Base-by-base conservation (phyloP, 176 grass and related monocot genomes). In the Oryza coarctata region DNA sequence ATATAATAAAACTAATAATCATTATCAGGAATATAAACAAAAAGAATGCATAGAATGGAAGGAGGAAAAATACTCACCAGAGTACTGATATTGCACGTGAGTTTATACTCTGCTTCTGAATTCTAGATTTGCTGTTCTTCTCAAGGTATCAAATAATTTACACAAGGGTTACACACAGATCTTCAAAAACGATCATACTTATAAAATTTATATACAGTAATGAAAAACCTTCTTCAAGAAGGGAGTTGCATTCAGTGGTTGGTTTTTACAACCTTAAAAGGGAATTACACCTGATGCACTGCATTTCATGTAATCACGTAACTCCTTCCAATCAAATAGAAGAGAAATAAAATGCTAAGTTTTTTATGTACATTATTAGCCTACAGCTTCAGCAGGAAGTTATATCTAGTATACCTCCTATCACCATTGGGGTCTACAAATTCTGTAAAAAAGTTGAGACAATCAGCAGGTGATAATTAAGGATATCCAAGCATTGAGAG, bases 11-110 rank as follows among this genome's bases (percentile, higher is more conserved):
- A 44, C 18, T 71, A 81, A 63, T 63, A 81, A 69, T 82, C 63
- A 62, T 86, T 30, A 70, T 50, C 67, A 63, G 12, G 36, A 38
- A 34, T 47, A 68, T 10, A 55, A 55, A 55, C 12, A 45, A 45
- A 65, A 82, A 63, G 26, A 82, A 73, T 58, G 71, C 12, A 86
- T 77, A 72, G 22, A 27, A 73, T 78, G 73, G 45, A 65, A 70
- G 36, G 67, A 22, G 35, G 73, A 26, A 49, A 12, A 65, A 9
- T 12, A 20, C 65, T 66, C 55, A 29, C 33, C 14, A 82, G n/a
- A 43, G n/a, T n/a, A 86, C 78, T 65, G 26, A 60, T 73, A 7
- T 12, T 60, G 43, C 67, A 78, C 62, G 45, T 74, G 74, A 79
- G 82, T 79, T 62, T 86, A 73, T 61, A 73, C 3, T 57, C 27